Conservation (phyloP, 352 stramenopile species). For the Pilasporangium apinafurcum region DNA sequence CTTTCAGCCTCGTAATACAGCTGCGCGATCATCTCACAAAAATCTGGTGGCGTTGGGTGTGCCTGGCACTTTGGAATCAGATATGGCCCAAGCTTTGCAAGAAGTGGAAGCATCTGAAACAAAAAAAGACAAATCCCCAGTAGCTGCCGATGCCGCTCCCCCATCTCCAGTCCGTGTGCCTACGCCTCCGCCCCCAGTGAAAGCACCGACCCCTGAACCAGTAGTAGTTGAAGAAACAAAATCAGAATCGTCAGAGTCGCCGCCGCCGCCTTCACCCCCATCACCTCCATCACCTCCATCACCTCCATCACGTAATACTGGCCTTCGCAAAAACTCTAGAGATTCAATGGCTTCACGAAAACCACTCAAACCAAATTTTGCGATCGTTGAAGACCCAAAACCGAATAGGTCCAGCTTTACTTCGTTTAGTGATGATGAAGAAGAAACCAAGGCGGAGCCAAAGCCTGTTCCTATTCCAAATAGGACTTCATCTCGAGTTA, state of each 20-base stretch:
- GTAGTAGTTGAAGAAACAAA: conserved; percentile 1
- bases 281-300: conserved; percentile 16
- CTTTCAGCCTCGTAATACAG: conserved; percentile 23
- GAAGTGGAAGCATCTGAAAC: conserved; percentile 9
- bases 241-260: conserved; percentile 6
- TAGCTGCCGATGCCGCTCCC: neutral
- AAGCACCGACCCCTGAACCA: neutral
- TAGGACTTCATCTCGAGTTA: conserved; percentile 22
- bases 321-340: conserved; percentile 1
- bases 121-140: neutral
- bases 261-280: conserved; percentile 10
- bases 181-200: too few species aligned
- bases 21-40: too few species aligned
- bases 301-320: conserved; percentile 3
- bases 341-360: conserved; percentile 1
- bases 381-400: conserved; percentile 46
- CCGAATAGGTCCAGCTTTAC: conserved; percentile 75
- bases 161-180: conserved; percentile 7
- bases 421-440: conserved; percentile 78
- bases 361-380: conserved; percentile 59
- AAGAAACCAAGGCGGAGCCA: conserved; percentile 68
- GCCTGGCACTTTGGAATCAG: conserved; percentile 1
- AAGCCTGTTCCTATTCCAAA: conserved; percentile 41
- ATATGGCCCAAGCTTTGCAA: conserved; percentile 6
- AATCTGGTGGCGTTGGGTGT: neutral